Evolutionary conservation across 306 rosid species (phyloP).

Genomic region (Medicago lupulina): DNA sequence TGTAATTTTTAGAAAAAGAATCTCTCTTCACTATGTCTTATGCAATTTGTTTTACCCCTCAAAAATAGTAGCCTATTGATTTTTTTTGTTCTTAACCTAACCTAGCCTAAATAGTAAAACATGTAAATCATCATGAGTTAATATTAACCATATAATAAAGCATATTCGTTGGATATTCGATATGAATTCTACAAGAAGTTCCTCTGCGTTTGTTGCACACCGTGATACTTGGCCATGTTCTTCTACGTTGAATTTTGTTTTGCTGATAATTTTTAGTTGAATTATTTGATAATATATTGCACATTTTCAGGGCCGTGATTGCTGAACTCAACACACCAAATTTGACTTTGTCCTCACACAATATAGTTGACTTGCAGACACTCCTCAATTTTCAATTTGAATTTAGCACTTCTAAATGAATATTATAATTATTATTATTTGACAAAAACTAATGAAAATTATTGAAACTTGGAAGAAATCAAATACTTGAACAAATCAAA

Average conservation of each 20-base stretch:
- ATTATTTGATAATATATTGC: not conserved
- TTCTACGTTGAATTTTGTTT: constrained; percentile 5
- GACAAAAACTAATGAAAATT: not conserved
- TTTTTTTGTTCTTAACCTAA: too few relatives aligned
- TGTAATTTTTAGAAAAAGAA: constrained; percentile 6
- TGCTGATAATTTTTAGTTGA: not conserved
- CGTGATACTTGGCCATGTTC: constrained; percentile 14
- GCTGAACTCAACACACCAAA: constrained; percentile 16
- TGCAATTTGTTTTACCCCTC: constrained; percentile 6
- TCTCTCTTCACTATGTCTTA: not conserved
- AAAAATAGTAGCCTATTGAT: not conserved
- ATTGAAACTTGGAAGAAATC: not conserved
- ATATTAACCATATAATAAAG: not conserved
- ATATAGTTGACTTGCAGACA: constrained; percentile 23
- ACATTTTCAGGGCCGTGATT: not conserved
- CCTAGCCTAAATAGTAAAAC: not conserved
- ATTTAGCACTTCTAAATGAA: not conserved
- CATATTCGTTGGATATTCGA: too few relatives aligned
- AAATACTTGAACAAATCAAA: too few relatives aligned
- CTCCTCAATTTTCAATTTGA: constrained; percentile 3
- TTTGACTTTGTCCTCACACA: constrained; percentile 14
- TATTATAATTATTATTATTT: too few relatives aligned
- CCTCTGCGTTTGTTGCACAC: constrained; percentile 39
- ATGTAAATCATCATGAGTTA: constrained; percentile 20
- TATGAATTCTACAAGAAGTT: not conserved